Evolutionary conservation across 1,139 yeast genomes (phyloP).

Genomic region (Candida sp.): DNA sequence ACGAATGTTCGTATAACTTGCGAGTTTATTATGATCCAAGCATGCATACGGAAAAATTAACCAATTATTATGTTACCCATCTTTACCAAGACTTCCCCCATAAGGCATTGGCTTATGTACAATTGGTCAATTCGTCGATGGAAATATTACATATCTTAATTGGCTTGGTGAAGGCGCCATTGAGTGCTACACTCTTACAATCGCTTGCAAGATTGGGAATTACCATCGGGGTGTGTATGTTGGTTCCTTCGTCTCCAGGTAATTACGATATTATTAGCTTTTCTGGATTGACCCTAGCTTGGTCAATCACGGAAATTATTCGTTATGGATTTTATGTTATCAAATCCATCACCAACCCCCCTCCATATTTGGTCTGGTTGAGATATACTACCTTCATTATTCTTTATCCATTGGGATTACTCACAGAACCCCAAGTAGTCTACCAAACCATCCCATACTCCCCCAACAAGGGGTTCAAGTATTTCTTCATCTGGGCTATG

Average conservation of each 20-base stretch:
- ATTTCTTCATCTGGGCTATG: slow-evolving; percentile 26
- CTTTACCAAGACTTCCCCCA: slow-evolving; percentile 23
- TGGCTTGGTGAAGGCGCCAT: slow-evolving; percentile 30
- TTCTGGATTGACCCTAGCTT: slow-evolving; percentile 24
- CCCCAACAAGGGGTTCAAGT: slow-evolving; percentile 13
- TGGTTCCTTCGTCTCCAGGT: slow-evolving; percentile 30
- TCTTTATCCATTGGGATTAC: slow-evolving; percentile 33
- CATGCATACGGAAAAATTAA: background rate
- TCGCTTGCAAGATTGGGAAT: slow-evolving; percentile 31
- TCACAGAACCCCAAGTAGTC: slow-evolving; percentile 28
- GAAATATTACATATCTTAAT: slow-evolving; percentile 23
- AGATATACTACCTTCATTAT: slow-evolving; percentile 31
- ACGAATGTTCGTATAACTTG: slow-evolving; percentile 13
- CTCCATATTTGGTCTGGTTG: slow-evolving; percentile 27
- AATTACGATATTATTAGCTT: slow-evolving; percentile 23
- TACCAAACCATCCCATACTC: slow-evolving; percentile 20
- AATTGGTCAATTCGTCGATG: slow-evolving; percentile 24
- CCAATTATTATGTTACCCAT: slow-evolving; percentile 10
- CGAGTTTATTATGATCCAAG: slow-evolving; percentile 5
- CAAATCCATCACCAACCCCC: slow-evolving; percentile 11
- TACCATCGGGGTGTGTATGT: slow-evolving; percentile 27
- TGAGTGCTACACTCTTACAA: slow-evolving; percentile 26
- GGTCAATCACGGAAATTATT: slow-evolving; percentile 33
- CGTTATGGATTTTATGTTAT: slow-evolving; percentile 26
- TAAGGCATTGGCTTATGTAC: slow-evolving; percentile 22